These are phyloP conservation scores for Lentinula raphanica DNA, from an alignment of 768 basidiomycete genomes.

Conservation along the genomic window DNA sequence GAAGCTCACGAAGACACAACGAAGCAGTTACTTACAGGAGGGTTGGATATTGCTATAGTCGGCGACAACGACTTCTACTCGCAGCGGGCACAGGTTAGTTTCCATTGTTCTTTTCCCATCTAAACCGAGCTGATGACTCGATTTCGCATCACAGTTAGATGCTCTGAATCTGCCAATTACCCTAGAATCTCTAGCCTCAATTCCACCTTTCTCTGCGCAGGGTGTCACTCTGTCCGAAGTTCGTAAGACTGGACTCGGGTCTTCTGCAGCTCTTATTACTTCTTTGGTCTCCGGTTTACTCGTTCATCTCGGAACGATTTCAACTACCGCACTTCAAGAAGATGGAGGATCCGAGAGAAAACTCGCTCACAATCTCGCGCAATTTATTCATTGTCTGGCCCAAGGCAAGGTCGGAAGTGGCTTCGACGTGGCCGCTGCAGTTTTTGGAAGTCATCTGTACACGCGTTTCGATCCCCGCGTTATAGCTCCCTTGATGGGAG, in stretches of 20 bases:
- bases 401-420: slow-evolving; percentile 98
- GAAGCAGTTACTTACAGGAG: slow-evolving; percentile 40
- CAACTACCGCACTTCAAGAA: slow-evolving; percentile 40
- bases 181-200: slow-evolving; percentile 54
- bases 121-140: background rate
- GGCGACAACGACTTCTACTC: slow-evolving; percentile 99
- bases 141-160: slow-evolving; percentile 46
- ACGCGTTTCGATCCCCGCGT: slow-evolving; percentile 77
- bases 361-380: slow-evolving; percentile 88
- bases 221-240: slow-evolving; percentile 68
- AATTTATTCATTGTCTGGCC: slow-evolving; percentile 92
- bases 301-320: slow-evolving; percentile 64
- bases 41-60: slow-evolving; percentile 74
- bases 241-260: slow-evolving; percentile 98
- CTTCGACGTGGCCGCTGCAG: slow-evolving; percentile 92
- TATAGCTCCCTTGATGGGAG: slow-evolving; percentile 59
- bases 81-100: slow-evolving; percentile 73
- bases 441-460: slow-evolving; percentile 93
- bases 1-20: slow-evolving; percentile 48
- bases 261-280: slow-evolving; percentile 94
- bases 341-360: slow-evolving; percentile 41
- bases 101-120: background rate
- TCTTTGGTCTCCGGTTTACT: slow-evolving; percentile 86
- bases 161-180: slow-evolving; percentile 56
- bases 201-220: slow-evolving; percentile 74